Conservation (phyloP, 805 yeast species). For the Scheffersomyces lignosus region DNA sequence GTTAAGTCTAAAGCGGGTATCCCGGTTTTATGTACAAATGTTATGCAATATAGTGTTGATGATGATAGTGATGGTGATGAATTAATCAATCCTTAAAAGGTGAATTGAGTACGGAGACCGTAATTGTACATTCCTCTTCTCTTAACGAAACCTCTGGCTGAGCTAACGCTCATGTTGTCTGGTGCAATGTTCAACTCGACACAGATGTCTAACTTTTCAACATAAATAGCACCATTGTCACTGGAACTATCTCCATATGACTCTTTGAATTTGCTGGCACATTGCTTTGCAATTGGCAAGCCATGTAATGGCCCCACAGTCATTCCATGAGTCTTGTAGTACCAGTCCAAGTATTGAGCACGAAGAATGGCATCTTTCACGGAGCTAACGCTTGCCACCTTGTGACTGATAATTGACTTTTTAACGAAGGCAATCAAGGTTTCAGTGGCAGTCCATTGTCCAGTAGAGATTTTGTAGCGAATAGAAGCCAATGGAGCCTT, state of each 20-base stretch:
- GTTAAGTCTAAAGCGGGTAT: no score
- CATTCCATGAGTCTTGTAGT: conserved; percentile 43
- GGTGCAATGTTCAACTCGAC: no score
- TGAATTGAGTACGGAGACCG: no score
- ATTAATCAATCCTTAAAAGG: no score
- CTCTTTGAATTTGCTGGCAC: background rate
- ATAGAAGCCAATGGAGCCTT: conserved; percentile 40
- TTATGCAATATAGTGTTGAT: no score
- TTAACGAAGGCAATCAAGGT: conserved; percentile 63
- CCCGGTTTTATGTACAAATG: no score
- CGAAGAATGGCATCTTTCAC: conserved; percentile 54
- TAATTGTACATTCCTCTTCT: no score
- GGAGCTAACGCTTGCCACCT: conserved; percentile 59
- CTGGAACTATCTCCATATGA: background rate
- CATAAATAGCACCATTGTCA: background rate
- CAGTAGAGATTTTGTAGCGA: conserved; percentile 41
- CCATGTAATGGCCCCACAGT: conserved; percentile 63
- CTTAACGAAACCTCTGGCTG: no score
- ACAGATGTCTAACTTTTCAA: no score
- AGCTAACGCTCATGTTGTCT: no score
- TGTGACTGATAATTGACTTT: conserved; percentile 60
- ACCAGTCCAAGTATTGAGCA: conserved; percentile 54
- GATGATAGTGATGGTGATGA: no score
- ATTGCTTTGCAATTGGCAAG: conserved; percentile 41
- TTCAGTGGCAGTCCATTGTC: conserved; percentile 47